Evolutionary conservation across 345 rosid species (phyloP).

Genomic region (Eucalyptus urophylla): DNA sequence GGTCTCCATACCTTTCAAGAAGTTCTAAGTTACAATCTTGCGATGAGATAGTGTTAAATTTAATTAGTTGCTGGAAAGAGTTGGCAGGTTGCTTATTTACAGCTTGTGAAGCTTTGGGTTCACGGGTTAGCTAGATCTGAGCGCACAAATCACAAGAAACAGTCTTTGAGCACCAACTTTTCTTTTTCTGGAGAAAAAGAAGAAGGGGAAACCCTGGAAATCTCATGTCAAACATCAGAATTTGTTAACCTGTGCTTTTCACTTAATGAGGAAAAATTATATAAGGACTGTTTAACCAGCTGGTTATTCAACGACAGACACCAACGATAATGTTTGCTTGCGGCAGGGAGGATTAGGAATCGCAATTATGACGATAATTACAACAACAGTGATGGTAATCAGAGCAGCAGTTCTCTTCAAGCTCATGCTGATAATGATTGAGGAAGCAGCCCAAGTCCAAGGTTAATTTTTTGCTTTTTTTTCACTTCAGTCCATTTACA

Average conservation of each 20-base stretch:
- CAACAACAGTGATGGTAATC: background rate
- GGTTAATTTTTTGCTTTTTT: background rate
- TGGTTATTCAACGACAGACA: background rate
- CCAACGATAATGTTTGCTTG: background rate
- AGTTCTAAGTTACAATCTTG: background rate
- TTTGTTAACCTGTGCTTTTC: background rate
- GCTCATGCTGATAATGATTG: background rate
- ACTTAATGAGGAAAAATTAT: background rate
- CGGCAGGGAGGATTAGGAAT: background rate
- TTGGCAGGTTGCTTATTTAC: background rate
- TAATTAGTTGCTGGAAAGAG: background rate
- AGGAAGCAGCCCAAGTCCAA: background rate
- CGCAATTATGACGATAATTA: background rate
- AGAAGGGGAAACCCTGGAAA: background rate
- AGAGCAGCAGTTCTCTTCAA: background rate
- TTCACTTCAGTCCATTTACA: background rate
- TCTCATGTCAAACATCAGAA: background rate
- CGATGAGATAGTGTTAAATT: background rate
- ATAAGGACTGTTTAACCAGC: background rate
- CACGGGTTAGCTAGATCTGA: slow-evolving; percentile 16
- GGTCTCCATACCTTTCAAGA: background rate
- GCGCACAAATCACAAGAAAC: slow-evolving; percentile 21
- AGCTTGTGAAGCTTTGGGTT: background rate
- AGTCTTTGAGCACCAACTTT: background rate
- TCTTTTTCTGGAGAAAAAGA: background rate